Base-by-base conservation (phyloP, 805 yeast species). In the Nakazawaea peltata region DNA sequence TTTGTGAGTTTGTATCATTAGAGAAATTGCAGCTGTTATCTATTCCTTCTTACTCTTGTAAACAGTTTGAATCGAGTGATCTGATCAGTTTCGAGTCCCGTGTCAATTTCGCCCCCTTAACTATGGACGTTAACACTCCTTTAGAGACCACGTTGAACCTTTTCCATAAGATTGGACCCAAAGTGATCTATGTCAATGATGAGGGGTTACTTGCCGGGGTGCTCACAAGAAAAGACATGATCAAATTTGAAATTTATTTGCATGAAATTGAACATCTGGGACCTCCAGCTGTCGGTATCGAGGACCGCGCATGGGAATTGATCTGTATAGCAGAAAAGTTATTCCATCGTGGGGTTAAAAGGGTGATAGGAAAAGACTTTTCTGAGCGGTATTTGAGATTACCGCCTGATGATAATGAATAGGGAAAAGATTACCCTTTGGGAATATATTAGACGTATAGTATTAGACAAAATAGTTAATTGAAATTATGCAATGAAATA, bases 161-260 rank as follows among this genome's bases (percentile, higher is more conserved):
- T 17, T 90, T 92, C 52, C 69, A 74, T 40, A 77, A 80, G 44
- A 51, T 87, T 19, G 96, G 97, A 0, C 95, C 96, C 7, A 64
- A 82, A 29, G 69, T 77, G 19, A 66, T 92, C 1, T 63, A 81
- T 28, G 79, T 84, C 2, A 81, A 78, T 36, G 66, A 74, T 8
- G 56, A 67, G 21, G 92, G 88, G 2, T 42, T 51, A 2, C 50
- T 85, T 13, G 67, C 66, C 12, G 98, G 98, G 0, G 50, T 85
- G n/a, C 59, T 94, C 1, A 85, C 95, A 0, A 68, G 88, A 39
- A 92, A 92, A 49, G 97, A 88, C 50, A 63, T 90, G 13, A 56
- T 88, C 34, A 65, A 78, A 41, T 85, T 71, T 47, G 81, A 78
- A 44, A 42, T 52, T 9, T 55, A 56, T 35, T 34, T 56, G 26